A percentile compares a stretch with the other conserved stretches of the same genome.
phyloP scores from a whole-genome alignment of 2,329 filamentous ascomycete species.

The Pyrenochaeta sp. region DNA sequence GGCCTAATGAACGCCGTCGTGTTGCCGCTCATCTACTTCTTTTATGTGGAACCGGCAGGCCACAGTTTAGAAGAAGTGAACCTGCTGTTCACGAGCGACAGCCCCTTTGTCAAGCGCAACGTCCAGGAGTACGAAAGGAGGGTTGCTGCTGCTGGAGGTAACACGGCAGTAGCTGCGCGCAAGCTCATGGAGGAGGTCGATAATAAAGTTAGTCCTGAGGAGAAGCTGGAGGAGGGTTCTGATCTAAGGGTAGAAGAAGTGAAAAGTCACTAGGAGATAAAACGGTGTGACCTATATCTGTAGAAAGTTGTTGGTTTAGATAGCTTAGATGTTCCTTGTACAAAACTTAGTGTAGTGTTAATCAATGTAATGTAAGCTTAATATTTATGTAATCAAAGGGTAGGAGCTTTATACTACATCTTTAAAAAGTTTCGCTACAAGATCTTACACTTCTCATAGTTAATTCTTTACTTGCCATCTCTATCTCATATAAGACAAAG shows the following conservation, averaged over 20 bases:
- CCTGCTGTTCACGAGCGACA: conserved; percentile 5
- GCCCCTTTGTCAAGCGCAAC: conserved; percentile 2
- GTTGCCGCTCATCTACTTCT: conserved; percentile 55
- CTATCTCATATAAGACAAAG: no score
- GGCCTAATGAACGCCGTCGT: conserved; percentile 41
- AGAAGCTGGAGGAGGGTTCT: not conserved
- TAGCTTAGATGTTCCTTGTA: no score
- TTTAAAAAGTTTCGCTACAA: no score
- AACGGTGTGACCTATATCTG: no score
- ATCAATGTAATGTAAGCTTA: no score
- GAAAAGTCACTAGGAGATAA: no score
- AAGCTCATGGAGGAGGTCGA: not conserved
- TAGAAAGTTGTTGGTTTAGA: no score
- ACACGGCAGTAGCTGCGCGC: not conserved
- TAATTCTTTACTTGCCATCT: no score
- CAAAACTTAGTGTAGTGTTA: no score
- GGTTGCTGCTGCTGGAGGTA: not conserved
- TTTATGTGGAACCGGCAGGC: conserved; percentile 59
- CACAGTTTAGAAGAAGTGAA: conserved; percentile 8
- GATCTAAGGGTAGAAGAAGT: not conserved
- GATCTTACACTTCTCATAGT: no score
- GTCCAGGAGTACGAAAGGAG: not conserved
- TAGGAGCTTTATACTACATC: no score
- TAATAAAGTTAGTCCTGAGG: not conserved
- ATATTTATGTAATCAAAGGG: no score